Evolutionary conservation across 169 alveolate genomes (phyloP).

Genomic region (Plasmodium reichenowi): DNA sequence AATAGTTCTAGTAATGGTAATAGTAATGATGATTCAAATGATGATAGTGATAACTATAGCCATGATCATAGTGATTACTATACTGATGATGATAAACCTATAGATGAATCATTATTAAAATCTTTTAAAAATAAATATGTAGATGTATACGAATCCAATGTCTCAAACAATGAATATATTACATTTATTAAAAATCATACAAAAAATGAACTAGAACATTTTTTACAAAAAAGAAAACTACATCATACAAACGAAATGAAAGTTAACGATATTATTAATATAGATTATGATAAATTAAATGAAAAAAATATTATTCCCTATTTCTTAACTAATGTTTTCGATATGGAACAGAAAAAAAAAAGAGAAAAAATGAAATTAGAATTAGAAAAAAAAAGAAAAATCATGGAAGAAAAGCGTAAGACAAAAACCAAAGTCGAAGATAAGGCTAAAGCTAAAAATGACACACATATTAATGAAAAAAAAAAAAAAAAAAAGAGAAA

Average conservation of each 20-base stretch:
- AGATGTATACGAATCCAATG: conserved; percentile 42
- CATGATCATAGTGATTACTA: too few species aligned
- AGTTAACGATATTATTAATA: conserved; percentile 54
- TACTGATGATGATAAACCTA: conserved; percentile 2
- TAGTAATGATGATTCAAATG: conserved; percentile 6
- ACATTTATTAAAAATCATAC: conserved; percentile 42
- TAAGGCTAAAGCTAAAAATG: conserved; percentile 1
- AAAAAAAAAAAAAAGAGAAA: not conserved
- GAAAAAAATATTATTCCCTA: conserved; percentile 71
- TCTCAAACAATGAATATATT: conserved; percentile 6
- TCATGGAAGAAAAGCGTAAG: conserved; percentile 22
- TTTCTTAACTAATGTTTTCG: conserved; percentile 51
- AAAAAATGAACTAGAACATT: conserved; percentile 44
- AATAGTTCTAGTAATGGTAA: not conserved
- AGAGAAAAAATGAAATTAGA: conserved; percentile 49
- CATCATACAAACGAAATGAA: conserved; percentile 61
- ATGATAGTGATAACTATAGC: not conserved
- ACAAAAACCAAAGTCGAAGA: conserved; percentile 13
- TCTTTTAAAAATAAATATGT: conserved; percentile 39
- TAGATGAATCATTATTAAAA: conserved; percentile 17
- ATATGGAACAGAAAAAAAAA: conserved; percentile 50
- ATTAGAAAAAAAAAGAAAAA: conserved; percentile 32
- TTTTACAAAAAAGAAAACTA: conserved; percentile 37
- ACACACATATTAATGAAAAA: not conserved
- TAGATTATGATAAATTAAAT: conserved; percentile 57